A percentile compares a stretch with the other conserved stretches of the same genome.
Conservation (phyloP, 2,329 filamentous ascomycete species). For the Nectriaceae sp. region DNA sequence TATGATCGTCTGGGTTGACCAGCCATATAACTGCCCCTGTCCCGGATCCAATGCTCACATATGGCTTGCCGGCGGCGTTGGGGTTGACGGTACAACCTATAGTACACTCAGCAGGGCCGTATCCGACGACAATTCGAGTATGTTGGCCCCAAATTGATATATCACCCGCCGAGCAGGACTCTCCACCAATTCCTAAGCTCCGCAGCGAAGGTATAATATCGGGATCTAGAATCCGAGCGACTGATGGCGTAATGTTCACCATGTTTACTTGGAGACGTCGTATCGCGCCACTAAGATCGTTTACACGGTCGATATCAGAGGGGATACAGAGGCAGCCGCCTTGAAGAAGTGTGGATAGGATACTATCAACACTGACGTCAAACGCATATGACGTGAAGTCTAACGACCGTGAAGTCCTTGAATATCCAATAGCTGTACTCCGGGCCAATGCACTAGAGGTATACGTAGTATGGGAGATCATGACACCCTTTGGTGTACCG, state of each 20-base stretch:
- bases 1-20: conserved; percentile 17
- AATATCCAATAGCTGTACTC: conserved; percentile 40
- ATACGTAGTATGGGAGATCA: conserved; percentile 51
- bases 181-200: background rate
- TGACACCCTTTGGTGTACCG: conserved; percentile 63
- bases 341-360: conserved; percentile 51
- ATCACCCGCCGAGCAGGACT: background rate
- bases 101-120: conserved; percentile 50
- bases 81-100: conserved; percentile 41
- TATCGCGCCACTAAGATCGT: conserved; percentile 48
- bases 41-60: conserved; percentile 7
- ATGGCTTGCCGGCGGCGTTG: conserved; percentile 29
- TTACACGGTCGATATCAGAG: conserved; percentile 54
- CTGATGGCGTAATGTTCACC: conserved; percentile 52
- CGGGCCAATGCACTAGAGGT: conserved; percentile 38
- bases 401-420: conserved; percentile 42
- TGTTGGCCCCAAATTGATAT: background rate
- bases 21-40: conserved; percentile 22
- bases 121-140: conserved; percentile 26
- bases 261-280: conserved; percentile 46
- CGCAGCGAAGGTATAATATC: background rate
- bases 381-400: conserved; percentile 56
- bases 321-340: conserved; percentile 57
- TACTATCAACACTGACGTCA: conserved; percentile 54
- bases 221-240: conserved; percentile 39